Base-by-base conservation (phyloP, 306 rosid genomes). In the Lupinus albus region DNA sequence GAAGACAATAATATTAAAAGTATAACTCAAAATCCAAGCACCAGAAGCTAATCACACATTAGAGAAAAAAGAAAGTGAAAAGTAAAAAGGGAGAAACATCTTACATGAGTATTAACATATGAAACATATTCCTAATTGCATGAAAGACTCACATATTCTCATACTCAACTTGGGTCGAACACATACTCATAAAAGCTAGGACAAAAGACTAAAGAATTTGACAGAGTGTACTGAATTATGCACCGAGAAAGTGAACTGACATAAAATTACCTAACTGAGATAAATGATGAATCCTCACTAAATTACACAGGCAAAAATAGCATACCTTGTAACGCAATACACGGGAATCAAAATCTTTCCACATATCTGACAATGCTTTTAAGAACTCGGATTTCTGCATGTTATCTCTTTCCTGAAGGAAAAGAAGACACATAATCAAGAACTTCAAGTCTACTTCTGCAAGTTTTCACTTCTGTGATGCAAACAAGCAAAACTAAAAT, bases 311-410 rank as follows among this genome's bases (percentile, higher is more conserved):
- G 38, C 48, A 71, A 63, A 71, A 63, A 56, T 68, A 38, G 64
- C 91, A 72, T 75, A 90, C 99, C 99, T 94, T 94, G 84, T 86
- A 94, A 58, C 95, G 94, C 85, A 94, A 85, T 52, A 94, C 95
- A 35, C 99, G 99, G 51, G 95, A 70, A 71, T 88, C 99, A 78
- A 94, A 94, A 88, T 94, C 99, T 79, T 94, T 94, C 99, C 99
- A 94, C 99, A 94, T 94, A 64, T 87, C 97, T 13, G 92, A 86
- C 68, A 94, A 78, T 57, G 99, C 97, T 85, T 90, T 94, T 72
- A 94, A 83, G 74, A 94, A 94, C 70, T 94, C 97, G 13, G 99
- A 83, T 78, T 94, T 94, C 86, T 94, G 99, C 90, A 94, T 90
- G 86, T 94, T 94, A 82, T 94, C 99, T 82, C 99, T 88, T 84